These are phyloP conservation scores for Pleurotus pulmonarius DNA, from an alignment of 768 basidiomycete genomes.

Conservation along the genomic window DNA sequence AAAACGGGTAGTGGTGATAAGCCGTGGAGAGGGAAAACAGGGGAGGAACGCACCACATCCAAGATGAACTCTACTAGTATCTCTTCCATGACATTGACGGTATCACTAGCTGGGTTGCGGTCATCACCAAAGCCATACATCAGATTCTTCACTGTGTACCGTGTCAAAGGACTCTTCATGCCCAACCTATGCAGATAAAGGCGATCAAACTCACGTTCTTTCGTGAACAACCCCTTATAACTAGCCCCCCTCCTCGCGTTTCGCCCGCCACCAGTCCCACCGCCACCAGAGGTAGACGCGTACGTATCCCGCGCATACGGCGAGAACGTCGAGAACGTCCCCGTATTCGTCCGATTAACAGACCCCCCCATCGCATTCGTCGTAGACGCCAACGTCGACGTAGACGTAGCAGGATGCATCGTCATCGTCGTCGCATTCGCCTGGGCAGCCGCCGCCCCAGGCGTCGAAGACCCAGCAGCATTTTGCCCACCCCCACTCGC, in stretches of 20 bases:
- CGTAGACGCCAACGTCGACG: conserved; percentile 25
- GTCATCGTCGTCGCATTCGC: conserved; percentile 17
- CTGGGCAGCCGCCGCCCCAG: conserved; percentile 18
- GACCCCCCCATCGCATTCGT: background rate
- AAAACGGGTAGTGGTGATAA: no score
- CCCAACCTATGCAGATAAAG: background rate
- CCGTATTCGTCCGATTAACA: conserved; percentile 38
- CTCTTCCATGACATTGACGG: conserved; percentile 90
- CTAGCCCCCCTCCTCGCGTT: conserved; percentile 60
- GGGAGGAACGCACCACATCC: conserved; percentile 66
- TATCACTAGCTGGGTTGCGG: conserved; percentile 81
- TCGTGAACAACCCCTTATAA: conserved; percentile 71
- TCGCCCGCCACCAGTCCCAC: conserved; percentile 34
- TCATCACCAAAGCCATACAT: conserved; percentile 97
- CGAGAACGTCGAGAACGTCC: conserved; percentile 55
- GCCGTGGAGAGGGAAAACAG: background rate
- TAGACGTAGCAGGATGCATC: conserved; percentile 14
- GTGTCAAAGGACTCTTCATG: conserved; percentile 10
- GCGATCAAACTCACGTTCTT: conserved; percentile 60
- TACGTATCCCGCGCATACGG: conserved; percentile 50
- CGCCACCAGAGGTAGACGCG: conserved; percentile 23
- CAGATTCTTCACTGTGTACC: conserved; percentile 62
- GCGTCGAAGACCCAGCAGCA: conserved; percentile 4
- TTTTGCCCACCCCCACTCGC: conserved; percentile 13
- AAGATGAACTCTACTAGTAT: conserved; percentile 88